Base-by-base conservation (phyloP, 768 basidiomycete species). In the Gloeophyllum trabeum region DNA sequence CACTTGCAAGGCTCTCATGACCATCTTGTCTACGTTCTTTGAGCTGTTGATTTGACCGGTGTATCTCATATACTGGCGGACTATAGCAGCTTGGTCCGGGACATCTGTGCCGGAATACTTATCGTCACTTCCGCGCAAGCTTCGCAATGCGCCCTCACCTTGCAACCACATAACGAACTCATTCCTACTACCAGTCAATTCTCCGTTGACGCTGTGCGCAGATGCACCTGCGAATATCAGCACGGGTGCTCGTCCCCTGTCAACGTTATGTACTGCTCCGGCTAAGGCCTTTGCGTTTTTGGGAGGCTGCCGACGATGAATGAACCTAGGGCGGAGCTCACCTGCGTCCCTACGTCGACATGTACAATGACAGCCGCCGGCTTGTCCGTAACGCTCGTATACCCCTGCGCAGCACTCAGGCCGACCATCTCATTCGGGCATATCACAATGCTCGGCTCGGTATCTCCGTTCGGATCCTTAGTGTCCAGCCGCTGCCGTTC, bases 341-440 rank as follows among this genome's bases (percentile, higher is more conserved):
- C 76, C 66, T 80, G 76, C 0, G 80, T 80, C 1, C 79, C 78
- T 23, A 80, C 78, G 49, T 81, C 79, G 38, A 83, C 81, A 52
- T 86, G 82, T 0, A 85, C 74, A 24, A 85, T 78, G 3, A 84
- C 79, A 0, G 76, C 79, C 0, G 82, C 81, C 0, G 81, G 79
- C 44, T 64, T 76, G 0, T 79, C 79, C 0, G 73, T 75, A 2
- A 72, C 73, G 48, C 80, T 76, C 0, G 74, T 75, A 49, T 77
- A 84, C 1, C 79, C 82, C 42, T 85, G 82, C 0, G 82, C 83
- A 10, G 77, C 75, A 46, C 71, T 79, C 34, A 85, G 55, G 0
- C 78, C 83, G 4, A 83, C 82, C 76, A 82, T 82, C 51, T 86
- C 83, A 43, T 81, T 83, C 0, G 82, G 81, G 44, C 76, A 80